A percentile compares a stretch with the other conserved stretches of the same genome.
Evolutionary conservation across 345 rosid genomes (phyloP).

Genomic region (Turnera subulata): DNA sequence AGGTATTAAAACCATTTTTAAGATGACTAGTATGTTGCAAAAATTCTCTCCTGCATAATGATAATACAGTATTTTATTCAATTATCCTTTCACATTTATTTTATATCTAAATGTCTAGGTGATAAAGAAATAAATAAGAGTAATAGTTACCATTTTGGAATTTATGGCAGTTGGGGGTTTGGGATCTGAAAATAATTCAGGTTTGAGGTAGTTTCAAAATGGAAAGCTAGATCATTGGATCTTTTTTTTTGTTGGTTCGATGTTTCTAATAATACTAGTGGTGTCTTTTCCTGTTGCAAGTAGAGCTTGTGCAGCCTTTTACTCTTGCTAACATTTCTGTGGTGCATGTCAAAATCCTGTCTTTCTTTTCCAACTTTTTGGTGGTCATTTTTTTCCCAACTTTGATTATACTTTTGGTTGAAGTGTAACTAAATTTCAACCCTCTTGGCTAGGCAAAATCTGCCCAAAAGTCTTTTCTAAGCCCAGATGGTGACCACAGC

Average conservation of each 20-base stretch:
- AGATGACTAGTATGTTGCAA: background rate
- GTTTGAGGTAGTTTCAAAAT: too few species aligned
- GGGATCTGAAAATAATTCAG: too few species aligned
- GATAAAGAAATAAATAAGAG: too few species aligned
- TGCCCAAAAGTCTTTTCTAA: constrained; percentile 71
- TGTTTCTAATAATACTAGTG: too few species aligned
- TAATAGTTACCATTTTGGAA: too few species aligned
- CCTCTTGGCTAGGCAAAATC: constrained; percentile 56
- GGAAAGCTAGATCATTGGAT: too few species aligned
- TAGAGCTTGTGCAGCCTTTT: background rate
- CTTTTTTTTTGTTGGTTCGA: too few species aligned
- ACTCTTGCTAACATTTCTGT: background rate
- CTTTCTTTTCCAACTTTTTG: background rate
- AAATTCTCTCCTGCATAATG: background rate
- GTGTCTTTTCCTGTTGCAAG: background rate
- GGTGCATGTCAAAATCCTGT: too few species aligned
- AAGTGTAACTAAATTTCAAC: constrained; percentile 2
- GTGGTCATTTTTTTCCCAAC: background rate
- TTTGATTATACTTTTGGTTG: background rate
- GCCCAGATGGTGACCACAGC: constrained; percentile 86
- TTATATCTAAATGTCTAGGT: too few species aligned
- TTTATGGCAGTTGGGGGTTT: too few species aligned
- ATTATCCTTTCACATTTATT: too few species aligned
- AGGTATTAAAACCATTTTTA: constrained; percentile 38
- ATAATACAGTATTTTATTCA: too few species aligned